These are phyloP conservation scores for Hymenoscyphus fraxineus DNA, from an alignment of 2,329 filamentous ascomycete species.

Conservation along the genomic window DNA sequence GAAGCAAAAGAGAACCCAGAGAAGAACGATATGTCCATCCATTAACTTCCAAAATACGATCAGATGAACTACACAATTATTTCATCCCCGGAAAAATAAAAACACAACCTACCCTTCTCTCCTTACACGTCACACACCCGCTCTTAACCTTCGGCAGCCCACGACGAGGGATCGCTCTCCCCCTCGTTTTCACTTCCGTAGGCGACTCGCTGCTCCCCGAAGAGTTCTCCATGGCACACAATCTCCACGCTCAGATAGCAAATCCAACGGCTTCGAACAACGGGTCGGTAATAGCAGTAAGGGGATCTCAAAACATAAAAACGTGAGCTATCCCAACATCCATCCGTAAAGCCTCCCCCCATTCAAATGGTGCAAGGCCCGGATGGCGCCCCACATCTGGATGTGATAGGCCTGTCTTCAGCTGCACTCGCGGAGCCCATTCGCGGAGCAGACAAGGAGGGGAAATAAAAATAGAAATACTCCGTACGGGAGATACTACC, in stretches of 20 bases:
- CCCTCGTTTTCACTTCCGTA: not conserved
- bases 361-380: not conserved
- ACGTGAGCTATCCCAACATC: not conserved
- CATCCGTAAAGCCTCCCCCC: not conserved
- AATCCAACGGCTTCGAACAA: not conserved
- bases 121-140: constrained; percentile 2
- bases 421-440: not conserved
- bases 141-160: constrained; percentile 1
- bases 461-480: not conserved
- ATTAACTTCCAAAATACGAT: not conserved
- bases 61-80: too few species aligned
- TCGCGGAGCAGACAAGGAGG: not conserved
- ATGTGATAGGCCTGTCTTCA: not conserved
- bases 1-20: not conserved
- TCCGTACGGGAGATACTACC: not conserved
- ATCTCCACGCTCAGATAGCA: not conserved
- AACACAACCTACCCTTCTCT: not conserved
- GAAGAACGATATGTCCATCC: not conserved
- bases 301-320: not conserved
- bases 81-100: not conserved
- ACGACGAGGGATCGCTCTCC: not conserved
- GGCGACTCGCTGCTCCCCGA: not conserved
- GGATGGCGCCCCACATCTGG: not conserved
- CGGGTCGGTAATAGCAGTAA: not conserved
- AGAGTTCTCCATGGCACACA: not conserved